Conservation (phyloP, 257 asterid species). For the Solanum okadae region DNA sequence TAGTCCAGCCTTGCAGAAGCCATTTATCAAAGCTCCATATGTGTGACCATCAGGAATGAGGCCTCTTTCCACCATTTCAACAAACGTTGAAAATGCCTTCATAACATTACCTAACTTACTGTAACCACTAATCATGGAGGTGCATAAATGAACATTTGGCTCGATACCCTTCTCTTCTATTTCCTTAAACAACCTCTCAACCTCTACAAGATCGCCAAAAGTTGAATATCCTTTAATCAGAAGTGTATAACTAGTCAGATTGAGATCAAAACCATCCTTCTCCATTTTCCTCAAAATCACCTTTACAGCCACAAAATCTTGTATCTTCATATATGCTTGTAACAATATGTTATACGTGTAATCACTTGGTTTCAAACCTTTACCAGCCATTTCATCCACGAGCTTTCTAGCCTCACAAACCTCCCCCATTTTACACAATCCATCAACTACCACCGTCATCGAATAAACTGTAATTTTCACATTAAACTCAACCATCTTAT, state of each 20-base stretch:
- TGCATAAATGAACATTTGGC: slow-evolving; percentile 46
- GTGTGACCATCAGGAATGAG: slow-evolving; percentile 52
- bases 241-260: slow-evolving; percentile 55
- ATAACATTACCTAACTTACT: slow-evolving; percentile 40
- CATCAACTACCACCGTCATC: slow-evolving; percentile 56
- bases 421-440: slow-evolving; percentile 47
- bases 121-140: slow-evolving; percentile 44
- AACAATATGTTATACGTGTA: slow-evolving; percentile 54
- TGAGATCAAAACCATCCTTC: slow-evolving; percentile 41
- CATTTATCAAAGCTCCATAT: slow-evolving; percentile 59
- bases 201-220: slow-evolving; percentile 29
- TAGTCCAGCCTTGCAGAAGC: slow-evolving; percentile 58
- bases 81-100: slow-evolving; percentile 52
- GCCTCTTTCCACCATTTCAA: slow-evolving; percentile 47
- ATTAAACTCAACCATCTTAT: slow-evolving; percentile 48
- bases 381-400: slow-evolving; percentile 37
- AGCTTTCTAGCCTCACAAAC: slow-evolving; percentile 40
- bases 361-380: slow-evolving; percentile 50
- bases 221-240: slow-evolving; percentile 35
- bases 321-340: slow-evolving; percentile 42
- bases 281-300: slow-evolving; percentile 43
- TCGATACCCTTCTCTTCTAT: slow-evolving; percentile 39
- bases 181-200: slow-evolving; percentile 52
- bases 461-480: slow-evolving; percentile 61
- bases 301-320: slow-evolving; percentile 31